Evolutionary conservation across 2,329 filamentous ascomycete species (phyloP).

Genomic region (Lojkania enalia): DNA sequence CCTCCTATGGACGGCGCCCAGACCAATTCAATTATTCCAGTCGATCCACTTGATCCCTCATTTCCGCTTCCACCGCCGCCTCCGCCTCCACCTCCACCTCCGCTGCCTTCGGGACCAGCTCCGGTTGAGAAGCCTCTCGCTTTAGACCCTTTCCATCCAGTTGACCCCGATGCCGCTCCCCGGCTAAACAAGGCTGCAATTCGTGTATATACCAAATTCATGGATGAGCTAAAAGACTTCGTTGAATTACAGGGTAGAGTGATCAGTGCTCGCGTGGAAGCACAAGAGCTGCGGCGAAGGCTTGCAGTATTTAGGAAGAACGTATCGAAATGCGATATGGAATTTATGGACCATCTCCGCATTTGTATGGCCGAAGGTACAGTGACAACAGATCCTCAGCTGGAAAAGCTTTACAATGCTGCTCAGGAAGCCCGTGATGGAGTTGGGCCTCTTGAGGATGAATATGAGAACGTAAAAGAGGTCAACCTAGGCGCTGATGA

Average conservation of each 20-base stretch:
- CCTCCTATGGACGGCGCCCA: background rate
- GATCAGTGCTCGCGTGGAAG: conserved; percentile 11
- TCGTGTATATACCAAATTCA: conserved; percentile 19
- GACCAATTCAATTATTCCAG: background rate
- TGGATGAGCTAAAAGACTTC: conserved; percentile 20
- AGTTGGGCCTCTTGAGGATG: conserved; percentile 21
- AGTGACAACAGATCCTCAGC: background rate
- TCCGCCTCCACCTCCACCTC: conserved; percentile 8
- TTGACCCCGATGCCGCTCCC: conserved; percentile 7
- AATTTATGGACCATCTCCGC: conserved; percentile 15
- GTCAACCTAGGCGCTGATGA: conserved; percentile 18
- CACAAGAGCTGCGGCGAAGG: conserved; percentile 18
- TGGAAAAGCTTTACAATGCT: conserved; percentile 14
- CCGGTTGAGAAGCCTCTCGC: background rate
- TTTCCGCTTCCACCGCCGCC: background rate
- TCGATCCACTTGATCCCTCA: background rate
- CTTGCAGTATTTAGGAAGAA: conserved; percentile 11
- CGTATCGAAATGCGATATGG: conserved; percentile 15
- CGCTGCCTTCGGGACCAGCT: background rate
- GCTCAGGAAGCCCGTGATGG: conserved; percentile 19
- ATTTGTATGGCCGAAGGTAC: conserved; percentile 3
- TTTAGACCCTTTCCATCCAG: conserved; percentile 1
- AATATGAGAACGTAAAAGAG: conserved; percentile 25
- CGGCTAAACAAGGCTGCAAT: conserved; percentile 14
- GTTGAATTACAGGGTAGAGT: conserved; percentile 17